Evolutionary conservation across 208 protist species (phyloP), one percentile per base, ranked within the genome.

Genomic region (Trypanosoma mega): DNA sequence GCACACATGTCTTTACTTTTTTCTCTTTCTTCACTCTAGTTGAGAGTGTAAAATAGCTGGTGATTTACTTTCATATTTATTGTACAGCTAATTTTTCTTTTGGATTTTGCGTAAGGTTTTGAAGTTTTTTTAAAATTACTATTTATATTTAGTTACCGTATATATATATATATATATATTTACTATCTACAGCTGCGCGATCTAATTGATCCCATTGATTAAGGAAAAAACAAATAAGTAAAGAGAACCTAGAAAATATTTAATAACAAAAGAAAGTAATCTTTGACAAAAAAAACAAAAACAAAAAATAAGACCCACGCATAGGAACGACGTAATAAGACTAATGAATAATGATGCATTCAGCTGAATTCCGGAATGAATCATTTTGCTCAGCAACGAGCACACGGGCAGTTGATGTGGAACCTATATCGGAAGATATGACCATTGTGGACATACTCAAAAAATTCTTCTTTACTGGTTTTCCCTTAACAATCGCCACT

Each of bases 401-500:
- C 24, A 18, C 9, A 1, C 1, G 9, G 2, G 29, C 3, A 18
- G 21, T 16, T 16, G 27, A 33, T 14, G 41, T 23, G n/a, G 0
- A 27, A 16, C 16, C 30, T 30, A 7, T 61, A 41, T 34, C 20
- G 11, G 60, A 73, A 9, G 72, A 85, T 31, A 60, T 76, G 14
- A 62, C 63, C 12, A 50, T 59, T 14, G 52, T 44, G 18, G 39
- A 59, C 18, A 79, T 87, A 30, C 67, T 81, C 1, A 85, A 80
- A 56, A 72, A 72, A 56, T 92, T 92, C 65, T 58, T 92, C 11
- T 23, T 88, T 3, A 68, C 75, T 2, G 88, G 88, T 26, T 77
- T 76, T 49, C 88, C 88, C 1, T 74, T 94, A 3, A 80, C 77
- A 12, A 36, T 90, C 29, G 81, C 88, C 1, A 80, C 76, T 2